Evolutionary conservation across 108 stramenopile genomes (phyloP), one percentile per base, ranked within the genome.

Genomic region (Fistulifera solaris): DNA sequence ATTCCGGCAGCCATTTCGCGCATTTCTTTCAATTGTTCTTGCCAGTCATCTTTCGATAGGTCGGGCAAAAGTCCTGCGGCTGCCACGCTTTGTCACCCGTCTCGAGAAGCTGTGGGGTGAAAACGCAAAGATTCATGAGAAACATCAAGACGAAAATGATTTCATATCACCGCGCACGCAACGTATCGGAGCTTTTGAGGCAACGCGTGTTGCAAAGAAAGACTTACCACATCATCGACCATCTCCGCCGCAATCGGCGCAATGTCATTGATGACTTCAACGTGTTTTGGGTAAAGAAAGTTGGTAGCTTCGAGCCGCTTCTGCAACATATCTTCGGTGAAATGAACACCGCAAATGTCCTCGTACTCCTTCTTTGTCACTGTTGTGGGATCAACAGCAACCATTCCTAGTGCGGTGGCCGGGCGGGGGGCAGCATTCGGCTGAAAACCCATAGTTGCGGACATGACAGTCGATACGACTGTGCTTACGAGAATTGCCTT

Each of bases 61-160:
- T 93, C 92, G 44, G 92, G 92, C 27, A 93, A 81, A 71, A 93
- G 66, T 93, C 92, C 62, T 89, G 87, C 25, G 92, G 92, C 56
- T 93, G 92, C 92, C 92, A 93, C 5, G 87, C 67, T 31, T 75
- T 76, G 19, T 87, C 87, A 11, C 92, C 92, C 16, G 92, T 93
- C 68, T 89, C 85, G 35, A 93, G 71, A 26, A 93, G 87, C 83
- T 86, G 27, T 42, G 2, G 52, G 41, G 50, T 14, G 42, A 17
- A 17, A 55, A 39, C 13, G 25, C 47, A 26, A 28, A 40, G 21
- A 10, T 45, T 38, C 38, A 40, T 14, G 23, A 50, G 27, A 50
- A 58, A 6, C 17, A 54, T 12, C 18, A 43, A 11, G 56, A 18
- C 17, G 47, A 27, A 21, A 46, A 23, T 5, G 3, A 27, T 51